Base-by-base conservation (phyloP, 78 protist species). In the Dictyostelium citrinum region DNA sequence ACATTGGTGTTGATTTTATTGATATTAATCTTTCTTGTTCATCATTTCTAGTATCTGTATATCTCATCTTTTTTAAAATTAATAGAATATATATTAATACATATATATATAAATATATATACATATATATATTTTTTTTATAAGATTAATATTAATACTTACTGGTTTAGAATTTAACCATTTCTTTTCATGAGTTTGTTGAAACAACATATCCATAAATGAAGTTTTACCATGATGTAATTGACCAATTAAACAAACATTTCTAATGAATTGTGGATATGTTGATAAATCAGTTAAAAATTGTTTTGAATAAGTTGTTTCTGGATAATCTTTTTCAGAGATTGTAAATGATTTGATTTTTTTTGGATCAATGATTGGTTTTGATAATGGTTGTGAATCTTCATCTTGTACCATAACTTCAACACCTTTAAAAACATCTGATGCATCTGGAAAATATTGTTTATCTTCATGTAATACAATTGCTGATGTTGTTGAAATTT, bases 351-450 rank as follows among this genome's bases (percentile, higher is more conserved):
- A 24, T 27, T 75, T 67, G 3, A n/a, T 29, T 45, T 27, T 60
- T 4, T 72, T 14, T 14, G 99, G 99, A 41, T 91, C 97, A 7
- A 99, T 95, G 33, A 99, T 99, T n/a, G 99, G 99, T 90, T 95
- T 83, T 1, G 95, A 77, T 45, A 99, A 72, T 11, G 98, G 96
- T 83, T 98, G 99, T 12, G 99, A 96, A 90, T 99, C 99, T 92
- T 99, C 99, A 22, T 99, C 99, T 80, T 98, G 98, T 6, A 99
- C 99, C 68, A 98, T 68, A 24, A 96, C 94, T 84, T 99, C 99
- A 22, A 91, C 99, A 12, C 92, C 99, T 29, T 67, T 72, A 67
- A 75, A 99, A 27, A 98, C 97, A 61, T 98, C 99, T 9, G 49
- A 16, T 24, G 99, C 99, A 17, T 90, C 80, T 17, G 99, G 99